phyloP scores from a whole-genome alignment of 257 asterid genomes.

The Primulina huaijiensis region DNA sequence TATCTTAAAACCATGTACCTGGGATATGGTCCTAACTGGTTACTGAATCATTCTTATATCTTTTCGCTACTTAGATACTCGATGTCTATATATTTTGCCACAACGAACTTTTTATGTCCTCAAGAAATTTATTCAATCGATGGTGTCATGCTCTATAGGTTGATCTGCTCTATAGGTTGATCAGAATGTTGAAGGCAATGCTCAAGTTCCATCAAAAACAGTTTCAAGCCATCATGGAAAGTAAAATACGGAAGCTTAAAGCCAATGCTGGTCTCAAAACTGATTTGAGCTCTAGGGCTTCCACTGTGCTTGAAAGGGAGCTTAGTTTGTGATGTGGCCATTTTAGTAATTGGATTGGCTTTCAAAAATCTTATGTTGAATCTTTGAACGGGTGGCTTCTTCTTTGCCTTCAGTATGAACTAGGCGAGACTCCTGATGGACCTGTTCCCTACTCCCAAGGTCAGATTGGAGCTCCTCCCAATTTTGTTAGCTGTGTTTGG shows the following conservation, averaged over 20 bases:
- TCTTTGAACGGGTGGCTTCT: constrained; percentile 85
- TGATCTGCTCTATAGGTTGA: constrained; percentile 57
- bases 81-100: neutral
- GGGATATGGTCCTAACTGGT: too few species aligned
- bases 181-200: constrained; percentile 95
- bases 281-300: constrained; percentile 59
- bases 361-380: constrained; percentile 69
- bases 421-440: constrained; percentile 76
- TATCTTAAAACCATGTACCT: too few species aligned
- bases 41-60: too few species aligned
- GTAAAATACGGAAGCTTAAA: constrained; percentile 66
- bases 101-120: neutral
- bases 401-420: constrained; percentile 61
- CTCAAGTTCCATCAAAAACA: constrained; percentile 89
- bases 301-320: constrained; percentile 74
- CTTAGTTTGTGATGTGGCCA: constrained; percentile 69
- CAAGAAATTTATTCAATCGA: neutral
- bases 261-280: constrained; percentile 56
- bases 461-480: constrained; percentile 80
- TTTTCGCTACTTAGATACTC: neutral
- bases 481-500: constrained; percentile 70
- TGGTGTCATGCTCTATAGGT: too few species aligned
- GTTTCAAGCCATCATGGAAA: constrained; percentile 89
- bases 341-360: constrained; percentile 72
- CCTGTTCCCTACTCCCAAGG: constrained; percentile 84